phyloP scores from a whole-genome alignment of 1,284 basidiomycete genomes.

The Takashimella tepidaria region DNA sequence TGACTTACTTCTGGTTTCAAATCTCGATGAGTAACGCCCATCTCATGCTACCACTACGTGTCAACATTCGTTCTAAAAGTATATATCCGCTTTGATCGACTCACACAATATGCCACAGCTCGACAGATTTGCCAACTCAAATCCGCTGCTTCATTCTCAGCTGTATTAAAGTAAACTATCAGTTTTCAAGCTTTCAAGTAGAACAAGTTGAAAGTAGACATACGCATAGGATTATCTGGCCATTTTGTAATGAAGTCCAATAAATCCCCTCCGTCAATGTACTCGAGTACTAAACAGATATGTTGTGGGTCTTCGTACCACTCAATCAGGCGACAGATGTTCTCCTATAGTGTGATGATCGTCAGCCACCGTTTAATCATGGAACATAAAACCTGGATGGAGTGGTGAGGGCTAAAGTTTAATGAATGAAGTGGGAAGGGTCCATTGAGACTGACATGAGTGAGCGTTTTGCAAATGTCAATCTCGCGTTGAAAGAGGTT shows the following conservation, averaged over 20 bases:
- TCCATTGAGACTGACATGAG: constrained; percentile 54
- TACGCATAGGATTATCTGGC: constrained; percentile 55
- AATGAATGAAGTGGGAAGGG: too few relatives aligned
- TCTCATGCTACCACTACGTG: constrained; percentile 35
- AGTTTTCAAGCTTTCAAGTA: not conserved
- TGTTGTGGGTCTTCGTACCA: constrained; percentile 64
- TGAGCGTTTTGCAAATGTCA: constrained; percentile 64
- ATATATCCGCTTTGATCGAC: too few relatives aligned
- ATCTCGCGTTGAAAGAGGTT: constrained; percentile 67
- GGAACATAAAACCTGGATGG: too few relatives aligned
- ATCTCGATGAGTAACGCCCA: constrained; percentile 72
- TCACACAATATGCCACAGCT: constrained; percentile 47
- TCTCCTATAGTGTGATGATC: constrained; percentile 48
- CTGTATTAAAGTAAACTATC: constrained; percentile 15
- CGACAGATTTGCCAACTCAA: constrained; percentile 44
- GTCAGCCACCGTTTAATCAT: constrained; percentile 2
- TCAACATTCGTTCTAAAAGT: constrained; percentile 6
- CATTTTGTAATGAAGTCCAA: constrained; percentile 65
- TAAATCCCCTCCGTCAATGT: constrained; percentile 81
- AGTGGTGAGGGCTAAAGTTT: too few relatives aligned
- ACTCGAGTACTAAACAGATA: constrained; percentile 56
- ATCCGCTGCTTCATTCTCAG: constrained; percentile 39
- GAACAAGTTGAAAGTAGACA: constrained; percentile 33
- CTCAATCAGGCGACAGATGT: constrained; percentile 76
- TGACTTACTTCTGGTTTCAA: constrained; percentile 86